Base-by-base conservation (phyloP, 768 basidiomycete species). In the Trametes coccinea region DNA sequence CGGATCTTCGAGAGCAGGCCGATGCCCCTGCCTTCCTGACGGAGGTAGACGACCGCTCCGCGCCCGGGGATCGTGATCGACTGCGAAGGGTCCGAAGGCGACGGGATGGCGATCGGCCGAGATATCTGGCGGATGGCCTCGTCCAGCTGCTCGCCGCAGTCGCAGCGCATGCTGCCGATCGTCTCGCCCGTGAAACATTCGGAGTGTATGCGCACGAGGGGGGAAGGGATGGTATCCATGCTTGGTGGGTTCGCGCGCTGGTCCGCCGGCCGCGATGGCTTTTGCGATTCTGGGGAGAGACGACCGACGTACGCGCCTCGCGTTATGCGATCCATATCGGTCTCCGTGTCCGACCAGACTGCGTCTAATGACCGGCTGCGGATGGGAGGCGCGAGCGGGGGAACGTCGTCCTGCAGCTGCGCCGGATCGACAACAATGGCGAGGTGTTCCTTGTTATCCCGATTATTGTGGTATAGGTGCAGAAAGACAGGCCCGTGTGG, bases 161-260 rank as follows among this genome's bases (percentile, higher is more conserved):
- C 97, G 72, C 97, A 99, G 34, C 97, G 89, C 91, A 97, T 95
- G 80, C 94, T 88, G 30, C 97, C 97, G 60, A 98, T 85, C 7
- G 95, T 98, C 75, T 98, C 97, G 31, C 97, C 97, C 0, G 97
- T 99, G 77, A 94, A 98, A 74, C 97, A 99, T 74, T 99, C 97
- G 31, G 94, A 97, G 75, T 99, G 97, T 53, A 99, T 93, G 41
- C 97, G 88, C 46, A 99, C 87, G 53, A 98, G 84, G 0, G 97
- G 94, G 0, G 88, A 75, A 1, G 90, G 90, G 39, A 88, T 71
- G 45, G 71, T 67, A 59, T 78, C 67, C 27, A 56, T 10, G 9
- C 55, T 49, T 41, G 55, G 53, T 30, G 65, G 62, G 56, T 64
- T 62, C 47, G 58, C 56, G 29, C 47, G 43, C 17, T 49, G 29